Evolutionary conservation across 2,329 filamentous ascomycete species (phyloP), one percentile per base, ranked within the genome.

Genomic region (Fusarium longipes): DNA sequence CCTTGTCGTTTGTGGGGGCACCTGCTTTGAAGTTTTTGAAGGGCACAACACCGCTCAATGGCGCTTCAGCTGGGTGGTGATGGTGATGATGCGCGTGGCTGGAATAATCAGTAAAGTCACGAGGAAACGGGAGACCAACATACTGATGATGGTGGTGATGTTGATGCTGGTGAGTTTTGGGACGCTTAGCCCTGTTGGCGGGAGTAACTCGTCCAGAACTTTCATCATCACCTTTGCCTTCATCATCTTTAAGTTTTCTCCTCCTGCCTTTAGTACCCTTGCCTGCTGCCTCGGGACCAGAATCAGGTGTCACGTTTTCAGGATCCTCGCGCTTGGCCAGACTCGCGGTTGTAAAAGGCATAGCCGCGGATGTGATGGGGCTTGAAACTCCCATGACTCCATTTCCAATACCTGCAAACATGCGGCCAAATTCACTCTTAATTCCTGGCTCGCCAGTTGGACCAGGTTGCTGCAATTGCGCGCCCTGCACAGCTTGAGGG

Each of bases 401-500:
- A 68, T 82, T 86, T 60, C 83, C 94, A 69, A 98, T 93, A n/a
- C 95, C 95, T 18, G 93, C 93, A 79, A 97, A 97, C 85, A 97
- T 97, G 65, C 93, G 90, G 27, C 94, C 94, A 76, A 97, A 94
- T 76, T 97, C 95, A 75, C 90, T 96, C 83, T 97, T 97, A 74
- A 97, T 97, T 40, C 91, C 91, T 12, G 93, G 91, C 76, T 97
- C 93, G 17, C 90, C 91, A 15, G 89, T 88, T 8, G 93, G 92
- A 5, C 91, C 92, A 52, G 91, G 86, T 36, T 91, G 87, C 71
- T 93, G 91, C 17, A 90, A 88, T 76, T 97, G 94, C 2, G 92
- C 94, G 22, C 95, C 95, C 75, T 97, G 94, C 1, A 97, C 94
- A 22, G 95, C 94, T 77, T 97, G 95, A 1, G 95, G 95, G 17